phyloP scores from a whole-genome alignment of 2,329 filamentous ascomycete genomes.

The Neofusicoccum sp. region DNA sequence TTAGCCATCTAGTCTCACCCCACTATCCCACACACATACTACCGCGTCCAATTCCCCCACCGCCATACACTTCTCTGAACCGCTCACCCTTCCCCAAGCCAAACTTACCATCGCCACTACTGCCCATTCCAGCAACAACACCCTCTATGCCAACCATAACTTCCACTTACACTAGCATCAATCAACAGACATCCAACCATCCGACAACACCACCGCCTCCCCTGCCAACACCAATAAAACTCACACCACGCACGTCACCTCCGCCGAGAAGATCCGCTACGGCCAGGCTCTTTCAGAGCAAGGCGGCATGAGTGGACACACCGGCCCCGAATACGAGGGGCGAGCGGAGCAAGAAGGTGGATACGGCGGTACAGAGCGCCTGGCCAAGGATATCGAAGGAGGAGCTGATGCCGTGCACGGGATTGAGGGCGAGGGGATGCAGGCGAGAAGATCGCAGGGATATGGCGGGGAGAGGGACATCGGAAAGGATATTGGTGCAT shows the following conservation, averaged over 20 bases:
- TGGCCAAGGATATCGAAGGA: constrained; percentile 31
- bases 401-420: constrained; percentile 32
- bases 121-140: too few relatives aligned
- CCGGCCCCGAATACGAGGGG: constrained; percentile 31
- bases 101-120: too few relatives aligned
- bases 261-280: constrained; percentile 53
- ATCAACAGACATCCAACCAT: too few relatives aligned
- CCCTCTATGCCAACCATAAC: too few relatives aligned
- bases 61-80: neutral
- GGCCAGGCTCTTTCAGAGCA: constrained; percentile 56
- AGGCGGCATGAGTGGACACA: constrained; percentile 55
- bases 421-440: constrained; percentile 39
- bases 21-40: neutral
- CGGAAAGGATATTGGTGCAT: constrained; percentile 52
- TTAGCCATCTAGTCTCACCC: neutral
- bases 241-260: constrained; percentile 40
- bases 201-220: constrained; percentile 21
- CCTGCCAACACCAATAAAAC: constrained; percentile 39
- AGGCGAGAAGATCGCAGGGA: constrained; percentile 49
- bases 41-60: neutral
- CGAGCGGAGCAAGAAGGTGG: constrained; percentile 40
- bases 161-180: too few relatives aligned
- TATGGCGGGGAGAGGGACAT: constrained; percentile 52
- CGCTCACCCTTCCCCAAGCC: neutral
- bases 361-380: constrained; percentile 29